Conservation (phyloP, 768 basidiomycete genomes). For the Gautieria morchelliformis region DNA sequence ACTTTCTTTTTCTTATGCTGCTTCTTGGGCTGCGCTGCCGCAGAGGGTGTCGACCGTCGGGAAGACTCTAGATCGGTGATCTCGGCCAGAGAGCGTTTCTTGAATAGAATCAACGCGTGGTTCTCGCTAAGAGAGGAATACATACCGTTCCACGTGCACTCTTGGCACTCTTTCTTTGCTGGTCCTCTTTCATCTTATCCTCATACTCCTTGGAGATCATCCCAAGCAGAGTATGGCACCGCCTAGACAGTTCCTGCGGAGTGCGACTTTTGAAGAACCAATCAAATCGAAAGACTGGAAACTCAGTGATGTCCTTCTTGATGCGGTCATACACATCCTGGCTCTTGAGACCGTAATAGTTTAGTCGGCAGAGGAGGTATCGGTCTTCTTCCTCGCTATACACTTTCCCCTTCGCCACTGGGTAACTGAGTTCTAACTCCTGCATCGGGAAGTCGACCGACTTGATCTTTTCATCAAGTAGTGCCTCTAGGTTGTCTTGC, state of each 20-base stretch:
- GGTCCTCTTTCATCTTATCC: slow-evolving; percentile 39
- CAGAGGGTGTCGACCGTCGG: slow-evolving; percentile 31
- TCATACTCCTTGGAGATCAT: slow-evolving; percentile 83
- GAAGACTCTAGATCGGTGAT: slow-evolving; percentile 11
- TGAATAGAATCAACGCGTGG: neutral
- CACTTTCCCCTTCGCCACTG: slow-evolving; percentile 91
- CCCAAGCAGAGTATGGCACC: slow-evolving; percentile 77
- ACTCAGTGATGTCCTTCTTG: slow-evolving; percentile 93
- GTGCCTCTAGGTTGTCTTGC: slow-evolving; percentile 66
- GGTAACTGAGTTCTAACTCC: slow-evolving; percentile 91
- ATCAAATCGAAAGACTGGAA: slow-evolving; percentile 94
- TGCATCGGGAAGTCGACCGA: slow-evolving; percentile 90
- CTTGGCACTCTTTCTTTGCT: slow-evolving; percentile 60
- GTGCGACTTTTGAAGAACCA: slow-evolving; percentile 97
- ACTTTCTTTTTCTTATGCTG: neutral
- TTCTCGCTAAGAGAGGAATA: neutral
- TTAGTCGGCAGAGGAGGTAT: slow-evolving; percentile 83
- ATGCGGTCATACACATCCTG: slow-evolving; percentile 92
- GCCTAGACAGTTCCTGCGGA: slow-evolving; percentile 76
- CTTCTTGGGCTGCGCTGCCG: neutral
- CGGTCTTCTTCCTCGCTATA: slow-evolving; percentile 97
- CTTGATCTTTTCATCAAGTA: slow-evolving; percentile 74
- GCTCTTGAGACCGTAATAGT: slow-evolving; percentile 80
- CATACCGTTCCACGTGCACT: slow-evolving; percentile 17
- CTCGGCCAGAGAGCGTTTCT: slow-evolving; percentile 5